Evolutionary conservation across 2,329 filamentous ascomycete genomes (phyloP).

Genomic region (Botryotinia calthae): DNA sequence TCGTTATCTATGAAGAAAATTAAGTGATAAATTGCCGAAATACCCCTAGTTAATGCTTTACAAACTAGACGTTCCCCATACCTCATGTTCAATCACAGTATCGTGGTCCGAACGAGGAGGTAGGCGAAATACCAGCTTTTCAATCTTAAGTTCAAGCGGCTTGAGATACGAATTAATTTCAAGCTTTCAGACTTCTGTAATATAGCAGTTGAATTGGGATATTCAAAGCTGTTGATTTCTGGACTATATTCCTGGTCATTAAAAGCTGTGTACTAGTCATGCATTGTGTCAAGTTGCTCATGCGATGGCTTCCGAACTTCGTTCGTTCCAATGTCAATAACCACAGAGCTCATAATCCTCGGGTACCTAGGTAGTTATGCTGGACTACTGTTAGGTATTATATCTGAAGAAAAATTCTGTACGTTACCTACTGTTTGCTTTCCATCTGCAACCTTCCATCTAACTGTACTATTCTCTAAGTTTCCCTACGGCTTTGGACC

Average conservation of each 20-base stretch:
- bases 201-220: too few species aligned
- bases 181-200: neutral
- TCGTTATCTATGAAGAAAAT: neutral
- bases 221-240: too few species aligned
- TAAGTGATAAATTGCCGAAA: neutral
- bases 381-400: neutral
- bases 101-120: too few species aligned
- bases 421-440: neutral
- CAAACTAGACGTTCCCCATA: neutral
- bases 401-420: neutral
- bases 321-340: neutral
- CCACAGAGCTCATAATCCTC: too few species aligned
- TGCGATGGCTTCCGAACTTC: neutral
- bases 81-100: too few species aligned
- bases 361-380: neutral
- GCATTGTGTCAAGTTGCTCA: neutral
- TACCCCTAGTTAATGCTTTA: neutral
- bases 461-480: neutral
- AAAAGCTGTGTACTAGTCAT: neutral
- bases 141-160: neutral
- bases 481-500: neutral
- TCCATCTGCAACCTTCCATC: neutral
- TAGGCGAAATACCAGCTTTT: neutral
- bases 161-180: neutral
- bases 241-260: too few species aligned